Evolutionary conservation across 768 basidiomycete genomes (phyloP), one percentile per base, ranked within the genome.

Genomic region (Phanerodontia chrysosporium): DNA sequence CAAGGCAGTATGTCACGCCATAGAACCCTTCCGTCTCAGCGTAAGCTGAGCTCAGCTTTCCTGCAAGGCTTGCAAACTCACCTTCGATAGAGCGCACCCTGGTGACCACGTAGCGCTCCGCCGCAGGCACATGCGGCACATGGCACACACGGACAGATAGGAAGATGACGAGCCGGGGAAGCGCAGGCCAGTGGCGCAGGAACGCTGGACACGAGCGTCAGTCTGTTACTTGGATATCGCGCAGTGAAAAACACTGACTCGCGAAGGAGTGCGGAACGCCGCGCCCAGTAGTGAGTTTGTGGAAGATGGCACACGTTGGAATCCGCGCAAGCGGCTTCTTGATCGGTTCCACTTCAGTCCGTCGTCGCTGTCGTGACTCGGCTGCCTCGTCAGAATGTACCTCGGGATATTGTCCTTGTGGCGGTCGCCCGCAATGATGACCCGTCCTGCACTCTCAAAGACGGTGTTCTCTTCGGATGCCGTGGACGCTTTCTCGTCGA

Each of bases 121-220:
- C 76, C 1, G 65, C 53, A 0, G 77, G 67, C 10, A 88, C 78
- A 48, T 77, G 75, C 3, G 84, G 75, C 6, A 79, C 67, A 6
- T 83, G 80, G 4, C 83, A 74, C 32, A 83, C 70, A 29, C 76
- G 76, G 29, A 85, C 80, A 0, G 84, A 83, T 16, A 88, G 74
- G 71, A 89, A 89, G 36, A 89, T 79, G n/a, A 85, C 80, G 27
- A 87, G 76, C 1, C 78, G 75, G 39, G 87, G 87, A 21, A 89
- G 76, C 14, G 85, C 80, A 25, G 86, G 86, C 83, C 85, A 85
- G 64, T 82, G 85, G 1, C 80, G 77, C 27, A 87, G 72, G 67
- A 87, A 85, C 1, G 80, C 83, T 77, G 58, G n/a, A 13, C 24
- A 51, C 42, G 16, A 18, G 45, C 10, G 57, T 51, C 16, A 25